Base-by-base conservation (phyloP, 2,329 filamentous ascomycete genomes). In the Tolypocladium endophyticum region DNA sequence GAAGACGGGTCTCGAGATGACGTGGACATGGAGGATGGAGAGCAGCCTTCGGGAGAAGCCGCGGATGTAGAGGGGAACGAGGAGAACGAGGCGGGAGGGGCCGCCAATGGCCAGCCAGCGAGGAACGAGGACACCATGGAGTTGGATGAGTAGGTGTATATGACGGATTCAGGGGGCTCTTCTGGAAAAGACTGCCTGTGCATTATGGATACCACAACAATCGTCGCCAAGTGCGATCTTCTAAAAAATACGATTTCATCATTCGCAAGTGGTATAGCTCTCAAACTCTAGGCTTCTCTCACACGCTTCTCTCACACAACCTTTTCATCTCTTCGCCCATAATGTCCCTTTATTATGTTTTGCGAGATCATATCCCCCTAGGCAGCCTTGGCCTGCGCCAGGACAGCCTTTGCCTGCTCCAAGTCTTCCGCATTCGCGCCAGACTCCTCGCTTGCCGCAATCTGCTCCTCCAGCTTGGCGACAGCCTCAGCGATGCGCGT, bases 401-500 rank as follows among this genome's bases (percentile, higher is more conserved):
- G 69, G 12, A 78, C 78, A 62, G 81, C 77, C 69, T 79, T 81
- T 2, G 86, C 86, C 65, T 78, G 78, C 56, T 76, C 71, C 56
- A 87, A 65, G 71, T 87, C 82, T 20, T 76, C 79, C 30, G 76
- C 68, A 0, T 72, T 69, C 1, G 70, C 76, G 16, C 73, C 77
- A 59, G 75, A 76, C 64, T 77, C 76, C 66, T 79, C 83, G 35
- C 75, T 74, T n/a, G 83, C 77, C 66, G 92, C 89, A 66, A 97
- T 78, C 72, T 90, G 81, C 65, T 88, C 83, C 75, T 95, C 86
- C 56, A 97, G 79, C 70, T 87, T 90, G 60, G 82, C 78, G 47
- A 92, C 77, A 1, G 91, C 87, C 59, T 87, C 84, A 54, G 74
- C 75, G 66, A 97, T 91, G 69, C 90, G 87, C 69, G 83, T 72